Base-by-base conservation (phyloP, 306 rosid species). In the Vigna trinervia region DNA sequence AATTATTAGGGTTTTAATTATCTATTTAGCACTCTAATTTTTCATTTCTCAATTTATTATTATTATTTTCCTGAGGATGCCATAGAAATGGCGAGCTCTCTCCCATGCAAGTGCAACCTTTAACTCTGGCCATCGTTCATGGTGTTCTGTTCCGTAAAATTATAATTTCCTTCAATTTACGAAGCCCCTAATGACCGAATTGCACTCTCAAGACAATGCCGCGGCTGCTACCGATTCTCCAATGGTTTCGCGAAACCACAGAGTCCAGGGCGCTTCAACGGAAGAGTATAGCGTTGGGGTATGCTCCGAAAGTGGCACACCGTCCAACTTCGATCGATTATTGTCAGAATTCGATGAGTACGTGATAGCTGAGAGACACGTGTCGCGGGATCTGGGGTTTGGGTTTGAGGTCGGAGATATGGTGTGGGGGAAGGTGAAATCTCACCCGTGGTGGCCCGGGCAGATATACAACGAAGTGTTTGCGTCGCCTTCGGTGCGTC, bases 371-470 rank as follows among this genome's bases (percentile, higher is more conserved):
- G 96, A 90, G 82, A 84, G 85, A 30, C 87, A 81, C 45, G 43
- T n/a, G 11, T 17, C 51, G 19, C 47, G 65, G 50, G 57, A 75
- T 28, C 53, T 84, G 57, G 90, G 89, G 23, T 83, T 73, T 57
- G 98, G 97, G 52, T 84, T 89, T 32, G 97, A 96, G 78, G 83
- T 87, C 4, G 99, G 98, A 9, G 99, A 96, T 71, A 69, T 96
- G 94, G 97, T 96, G 1, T 96, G 99, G 99, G 99, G 97, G 12
- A 96, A 92, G 89, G 99, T 96, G 60, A 96, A 96, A 63, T 96
- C 99, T 43, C 99, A 96, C 76, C 99, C 99, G 0, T 96, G 99
- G 99, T 96, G 99, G 99, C 99, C 98, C 0, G 99, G 99, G 3
- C 98, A 89, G 26, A 91, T 96, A 74, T 96, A 81, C 58, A 89